Base-by-base conservation (phyloP, 768 basidiomycete species). In the Auricularia sp. region DNA sequence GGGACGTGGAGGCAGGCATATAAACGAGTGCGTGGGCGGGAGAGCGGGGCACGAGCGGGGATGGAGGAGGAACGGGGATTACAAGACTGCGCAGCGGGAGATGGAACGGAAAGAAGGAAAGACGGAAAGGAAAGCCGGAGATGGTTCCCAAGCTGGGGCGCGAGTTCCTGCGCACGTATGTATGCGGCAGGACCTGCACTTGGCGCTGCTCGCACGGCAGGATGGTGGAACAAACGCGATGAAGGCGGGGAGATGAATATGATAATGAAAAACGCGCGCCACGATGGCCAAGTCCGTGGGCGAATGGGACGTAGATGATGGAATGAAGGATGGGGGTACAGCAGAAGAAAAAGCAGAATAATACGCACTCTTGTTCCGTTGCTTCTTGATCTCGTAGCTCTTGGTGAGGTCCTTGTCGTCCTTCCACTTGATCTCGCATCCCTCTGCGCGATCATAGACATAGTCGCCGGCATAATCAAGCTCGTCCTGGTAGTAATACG, bases 381-480 rank as follows among this genome's bases (percentile, higher is more conserved):
- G 96, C 81, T 97, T 98, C 84, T 96, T 97, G 75, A 98, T 95
- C 80, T 98, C 96, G 70, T 92, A 90, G 78, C 91, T 91, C 79
- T 93, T 93, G 62, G 96, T 99, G 65, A 99, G 81, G 77, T 99
- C 93, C 79, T 97, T 95, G 75, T 92, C 94, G 56, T 59, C 56
- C 79, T 96, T 96, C 96, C 96, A 99, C 75, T 87, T 85, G 78
- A 99, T 94, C 71, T 87, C 83, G 56, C 88, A 89, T 23, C 96
- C 96, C 71, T 91, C 85, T 59, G 96, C 93, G 66, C 85, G 88
- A 80, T 97, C 93, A 76, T 96, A 99, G 61, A 96, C 86, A 72
- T 96, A 97, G 79, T 98, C 96, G 71, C 96, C 96, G 56, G 87
- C 84, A 76, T 98, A 97, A n/a, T 90, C 91, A 53, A 95, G 87